Evolutionary conservation across 2,329 filamentous ascomycete genomes (phyloP).

Genomic region (Hypomyces perniciosus): DNA sequence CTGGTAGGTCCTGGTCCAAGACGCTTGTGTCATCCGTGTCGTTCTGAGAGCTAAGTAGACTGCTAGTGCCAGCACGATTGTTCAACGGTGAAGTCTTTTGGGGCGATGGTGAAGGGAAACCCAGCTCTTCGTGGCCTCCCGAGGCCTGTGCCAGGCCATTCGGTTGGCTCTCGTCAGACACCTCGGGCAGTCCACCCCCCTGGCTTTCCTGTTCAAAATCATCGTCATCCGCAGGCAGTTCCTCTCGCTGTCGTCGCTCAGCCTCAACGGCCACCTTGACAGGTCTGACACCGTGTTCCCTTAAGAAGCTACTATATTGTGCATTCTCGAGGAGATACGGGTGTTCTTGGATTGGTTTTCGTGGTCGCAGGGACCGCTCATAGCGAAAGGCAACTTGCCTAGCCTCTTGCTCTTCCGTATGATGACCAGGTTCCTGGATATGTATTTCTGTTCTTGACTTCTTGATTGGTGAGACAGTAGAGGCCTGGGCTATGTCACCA

Average conservation of each 20-base stretch:
- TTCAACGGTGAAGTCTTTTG: constrained; percentile 23
- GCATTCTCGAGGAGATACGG: constrained; percentile 53
- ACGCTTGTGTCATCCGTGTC: constrained; percentile 34
- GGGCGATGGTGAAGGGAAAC: constrained; percentile 25
- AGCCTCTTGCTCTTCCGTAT: constrained; percentile 19
- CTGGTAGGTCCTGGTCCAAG: constrained; percentile 32
- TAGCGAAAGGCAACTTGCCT: constrained; percentile 27
- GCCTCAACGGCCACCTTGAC: constrained; percentile 35
- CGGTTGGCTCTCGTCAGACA: constrained; percentile 32
- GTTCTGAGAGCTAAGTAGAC: constrained; percentile 27
- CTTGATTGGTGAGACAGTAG: neutral
- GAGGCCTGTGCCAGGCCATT: constrained; percentile 15
- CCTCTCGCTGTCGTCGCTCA: constrained; percentile 28
- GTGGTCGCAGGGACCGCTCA: constrained; percentile 48
- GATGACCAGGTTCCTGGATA: constrained; percentile 3
- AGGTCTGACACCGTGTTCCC: constrained; percentile 49
- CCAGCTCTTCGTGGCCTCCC: constrained; percentile 17
- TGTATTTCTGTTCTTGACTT: constrained; percentile 11
- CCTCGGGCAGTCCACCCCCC: constrained; percentile 26
- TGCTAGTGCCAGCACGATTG: constrained; percentile 24
- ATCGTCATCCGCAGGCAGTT: constrained; percentile 41
- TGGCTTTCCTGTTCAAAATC: constrained; percentile 50
- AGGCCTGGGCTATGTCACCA: neutral
- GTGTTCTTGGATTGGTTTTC: constrained; percentile 56
- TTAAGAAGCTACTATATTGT: constrained; percentile 47